Conservation (phyloP, 2,329 filamentous ascomycete genomes). For the Graphilbum sp. region DNA sequence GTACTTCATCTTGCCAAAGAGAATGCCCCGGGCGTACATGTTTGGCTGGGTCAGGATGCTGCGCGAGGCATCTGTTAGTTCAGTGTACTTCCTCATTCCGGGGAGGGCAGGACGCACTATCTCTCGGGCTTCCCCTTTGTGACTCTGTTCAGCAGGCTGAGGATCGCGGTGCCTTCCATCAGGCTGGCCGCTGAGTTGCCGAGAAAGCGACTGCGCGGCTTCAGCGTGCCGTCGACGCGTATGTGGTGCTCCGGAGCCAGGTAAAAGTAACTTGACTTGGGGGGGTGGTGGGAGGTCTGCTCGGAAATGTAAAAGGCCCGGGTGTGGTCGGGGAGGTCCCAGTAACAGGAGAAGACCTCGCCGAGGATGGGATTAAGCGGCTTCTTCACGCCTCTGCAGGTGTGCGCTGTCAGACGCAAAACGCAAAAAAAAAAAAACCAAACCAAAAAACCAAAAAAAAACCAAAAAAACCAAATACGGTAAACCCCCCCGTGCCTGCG, state of each 20-base stretch:
- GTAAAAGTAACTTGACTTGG: conserved; percentile 98
- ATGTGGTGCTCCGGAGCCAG: conserved; percentile 90
- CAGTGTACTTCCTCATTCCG: background rate
- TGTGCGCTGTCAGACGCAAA: too few relatives aligned
- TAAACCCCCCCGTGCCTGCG: too few relatives aligned
- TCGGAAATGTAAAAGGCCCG: conserved; percentile 92
- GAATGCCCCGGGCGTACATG: conserved; percentile 94
- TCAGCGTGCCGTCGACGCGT: conserved; percentile 86
- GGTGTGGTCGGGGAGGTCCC: conserved; percentile 75
- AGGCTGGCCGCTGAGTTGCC: conserved; percentile 95
- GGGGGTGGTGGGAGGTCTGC: conserved; percentile 94
- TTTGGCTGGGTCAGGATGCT: conserved; percentile 93
- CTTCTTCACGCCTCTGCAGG: conserved; percentile 92
- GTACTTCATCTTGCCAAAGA: conserved; percentile 99
- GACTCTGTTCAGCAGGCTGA: conserved; percentile 68
- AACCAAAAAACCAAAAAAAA: too few relatives aligned
- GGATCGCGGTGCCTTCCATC: conserved; percentile 91
- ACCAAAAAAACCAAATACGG: too few relatives aligned
- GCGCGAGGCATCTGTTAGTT: conserved; percentile 2
- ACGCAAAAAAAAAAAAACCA: too few relatives aligned
- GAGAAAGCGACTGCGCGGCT: conserved; percentile 85
- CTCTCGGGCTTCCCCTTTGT: conserved; percentile 53
- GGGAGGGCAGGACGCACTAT: conserved; percentile 47
- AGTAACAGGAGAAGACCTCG: conserved; percentile 89
- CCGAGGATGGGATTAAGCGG: conserved; percentile 92